Percentiles rank a stretch among this genome's conserved stretches.
Evolutionary conservation across 495 filamentous ascomycete genomes (phyloP).

Genomic region (Penicillium simplicissimum): DNA sequence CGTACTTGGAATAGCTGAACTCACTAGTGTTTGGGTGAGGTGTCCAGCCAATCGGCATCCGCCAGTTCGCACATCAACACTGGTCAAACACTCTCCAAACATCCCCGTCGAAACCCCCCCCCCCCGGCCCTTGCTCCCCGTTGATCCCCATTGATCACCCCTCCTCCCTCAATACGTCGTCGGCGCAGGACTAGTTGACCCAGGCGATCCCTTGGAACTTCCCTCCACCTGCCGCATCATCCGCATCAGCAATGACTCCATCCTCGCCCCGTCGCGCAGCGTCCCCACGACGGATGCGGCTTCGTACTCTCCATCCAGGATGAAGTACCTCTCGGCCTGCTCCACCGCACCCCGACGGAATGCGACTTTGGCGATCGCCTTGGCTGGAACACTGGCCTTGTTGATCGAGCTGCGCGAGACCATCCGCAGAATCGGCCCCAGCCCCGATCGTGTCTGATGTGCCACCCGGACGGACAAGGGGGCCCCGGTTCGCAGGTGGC

Average conservation of each 20-base stretch:
- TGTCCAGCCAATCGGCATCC: neutral
- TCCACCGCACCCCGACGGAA: constrained; percentile 39
- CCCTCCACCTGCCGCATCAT: constrained; percentile 40
- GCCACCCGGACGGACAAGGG: constrained; percentile 39
- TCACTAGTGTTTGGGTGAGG: neutral
- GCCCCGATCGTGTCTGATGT: constrained; percentile 39
- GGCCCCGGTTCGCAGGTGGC: constrained; percentile 27
- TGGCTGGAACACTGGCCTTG: constrained; percentile 43
- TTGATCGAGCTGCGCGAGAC: constrained; percentile 45
- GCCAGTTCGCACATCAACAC: neutral
- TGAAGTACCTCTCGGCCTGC: constrained; percentile 43
- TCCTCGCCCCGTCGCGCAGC: constrained; percentile 33
- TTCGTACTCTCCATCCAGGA: constrained; percentile 42
- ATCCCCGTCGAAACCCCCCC: neutral
- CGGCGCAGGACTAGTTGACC: constrained; percentile 9
- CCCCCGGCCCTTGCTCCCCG: no score
- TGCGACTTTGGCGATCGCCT: constrained; percentile 43
- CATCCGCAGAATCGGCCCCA: constrained; percentile 40
- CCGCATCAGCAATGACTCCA: constrained; percentile 34
- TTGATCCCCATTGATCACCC: neutral
- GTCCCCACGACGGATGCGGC: constrained; percentile 41
- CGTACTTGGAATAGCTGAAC: neutral
- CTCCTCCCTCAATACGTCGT: constrained; percentile 1
- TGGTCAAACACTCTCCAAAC: neutral
- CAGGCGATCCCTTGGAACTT: constrained; percentile 34